Percentiles rank a stretch among this genome's conserved stretches.
These are phyloP conservation scores for Lipomyces mesembrius DNA, from an alignment of 805 yeast genomes.

Conservation along the genomic window DNA sequence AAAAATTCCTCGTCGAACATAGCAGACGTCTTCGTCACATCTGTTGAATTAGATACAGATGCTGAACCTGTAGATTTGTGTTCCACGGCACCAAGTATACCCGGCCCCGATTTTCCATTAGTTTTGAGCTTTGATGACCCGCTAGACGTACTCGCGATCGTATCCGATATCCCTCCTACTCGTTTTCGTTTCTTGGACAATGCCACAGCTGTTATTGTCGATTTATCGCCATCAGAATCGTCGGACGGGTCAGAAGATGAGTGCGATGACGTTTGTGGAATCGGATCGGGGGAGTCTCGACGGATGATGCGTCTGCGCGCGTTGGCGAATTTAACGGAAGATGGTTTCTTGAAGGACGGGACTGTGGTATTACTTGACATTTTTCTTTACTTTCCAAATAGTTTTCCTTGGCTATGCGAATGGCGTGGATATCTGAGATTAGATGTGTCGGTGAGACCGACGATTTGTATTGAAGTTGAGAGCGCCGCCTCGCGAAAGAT, in stretches of 20 bases:
- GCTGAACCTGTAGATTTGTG: slow-evolving; percentile 5
- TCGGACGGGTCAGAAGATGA: slow-evolving; percentile 2
- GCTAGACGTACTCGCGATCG: slow-evolving; percentile 21
- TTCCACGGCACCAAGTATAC: slow-evolving; percentile 30
- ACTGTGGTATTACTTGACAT: slow-evolving; percentile 25
- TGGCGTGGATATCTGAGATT: background rate
- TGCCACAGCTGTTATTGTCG: slow-evolving; percentile 1
- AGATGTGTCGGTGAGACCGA: background rate
- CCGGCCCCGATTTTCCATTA: slow-evolving; percentile 15
- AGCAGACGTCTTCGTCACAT: slow-evolving; percentile 40
- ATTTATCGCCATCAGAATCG: slow-evolving; percentile 7
- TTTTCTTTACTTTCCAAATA: background rate
- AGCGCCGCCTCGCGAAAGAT: no score
- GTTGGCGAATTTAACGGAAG: slow-evolving; percentile 18
- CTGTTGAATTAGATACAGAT: slow-evolving; percentile 39
- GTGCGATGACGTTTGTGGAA: background rate
- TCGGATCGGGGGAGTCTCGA: background rate
- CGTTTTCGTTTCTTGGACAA: slow-evolving; percentile 26
- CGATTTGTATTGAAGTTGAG: background rate
- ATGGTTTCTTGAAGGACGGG: slow-evolving; percentile 24
- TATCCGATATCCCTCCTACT: slow-evolving; percentile 27
- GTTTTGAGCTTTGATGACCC: slow-evolving; percentile 13
- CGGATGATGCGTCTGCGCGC: slow-evolving; percentile 21
- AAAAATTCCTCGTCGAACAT: slow-evolving; percentile 35
- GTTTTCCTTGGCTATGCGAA: background rate